phyloP scores from a whole-genome alignment of 2,329 filamentous ascomycete species.

The Aspergillus fructus region DNA sequence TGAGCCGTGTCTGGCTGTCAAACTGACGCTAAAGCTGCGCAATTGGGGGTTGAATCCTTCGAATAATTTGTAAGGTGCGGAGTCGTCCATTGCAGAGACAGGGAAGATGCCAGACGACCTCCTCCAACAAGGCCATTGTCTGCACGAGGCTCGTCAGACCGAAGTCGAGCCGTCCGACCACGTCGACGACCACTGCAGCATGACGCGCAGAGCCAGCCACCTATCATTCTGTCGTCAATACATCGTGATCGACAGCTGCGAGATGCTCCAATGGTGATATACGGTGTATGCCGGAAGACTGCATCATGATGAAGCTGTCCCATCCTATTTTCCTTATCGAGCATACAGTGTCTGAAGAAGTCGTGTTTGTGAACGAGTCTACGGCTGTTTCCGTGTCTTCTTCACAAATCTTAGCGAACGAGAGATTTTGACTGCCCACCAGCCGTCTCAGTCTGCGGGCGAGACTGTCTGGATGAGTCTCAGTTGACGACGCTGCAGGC shows the following conservation, averaged over 20 bases:
- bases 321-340: too few relatives aligned
- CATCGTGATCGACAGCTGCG: neutral
- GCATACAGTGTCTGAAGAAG: too few relatives aligned
- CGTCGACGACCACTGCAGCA: neutral
- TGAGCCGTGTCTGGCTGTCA: neutral
- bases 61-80: neutral
- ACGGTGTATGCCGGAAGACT: neutral
- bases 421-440: too few relatives aligned
- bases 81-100: neutral
- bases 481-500: neutral
- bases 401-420: too few relatives aligned
- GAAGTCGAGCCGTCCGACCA: neutral
- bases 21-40: constrained; percentile 2
- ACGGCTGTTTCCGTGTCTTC: too few relatives aligned
- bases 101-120: neutral
- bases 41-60: neutral
- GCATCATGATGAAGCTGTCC: neutral
- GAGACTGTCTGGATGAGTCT: too few relatives aligned
- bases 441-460: too few relatives aligned
- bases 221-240: neutral
- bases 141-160: neutral
- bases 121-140: constrained; percentile 1
- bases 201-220: constrained; percentile 1
- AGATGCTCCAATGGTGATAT: neutral
- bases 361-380: too few relatives aligned